These are phyloP conservation scores for Fusarium xylarioides DNA, from an alignment of 2,329 filamentous ascomycete genomes.

Conservation along the genomic window DNA sequence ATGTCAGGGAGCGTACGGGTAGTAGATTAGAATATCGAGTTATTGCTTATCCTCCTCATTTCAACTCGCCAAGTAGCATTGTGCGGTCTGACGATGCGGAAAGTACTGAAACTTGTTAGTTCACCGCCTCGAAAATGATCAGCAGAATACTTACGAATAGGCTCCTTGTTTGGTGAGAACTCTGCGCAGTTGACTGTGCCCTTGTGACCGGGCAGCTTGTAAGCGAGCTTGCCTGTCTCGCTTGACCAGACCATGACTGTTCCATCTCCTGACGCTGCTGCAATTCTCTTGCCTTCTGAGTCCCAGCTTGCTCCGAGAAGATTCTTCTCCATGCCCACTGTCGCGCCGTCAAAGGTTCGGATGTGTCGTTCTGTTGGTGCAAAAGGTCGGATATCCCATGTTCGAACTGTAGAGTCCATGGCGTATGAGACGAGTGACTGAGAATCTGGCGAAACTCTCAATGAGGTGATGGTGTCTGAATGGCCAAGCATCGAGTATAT, in stretches of 20 bases:
- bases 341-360: conserved; percentile 91
- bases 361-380: conserved; percentile 87
- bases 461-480: conserved; percentile 88
- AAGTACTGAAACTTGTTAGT: conserved; percentile 70
- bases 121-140: neutral
- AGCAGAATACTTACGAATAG: conserved; percentile 74
- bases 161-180: conserved; percentile 85
- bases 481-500: conserved; percentile 91
- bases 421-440: conserved; percentile 90
- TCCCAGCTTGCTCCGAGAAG: conserved; percentile 92
- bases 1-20: neutral
- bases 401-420: conserved; percentile 92
- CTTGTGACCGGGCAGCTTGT: conserved; percentile 95
- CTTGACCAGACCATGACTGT: conserved; percentile 92
- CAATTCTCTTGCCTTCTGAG: conserved; percentile 83
- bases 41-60: conserved; percentile 58
- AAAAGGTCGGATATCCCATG: conserved; percentile 96
- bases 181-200: conserved; percentile 95
- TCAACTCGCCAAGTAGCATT: conserved; percentile 82
- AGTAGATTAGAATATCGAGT: conserved; percentile 19
- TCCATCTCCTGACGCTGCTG: conserved; percentile 87
- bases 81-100: conserved; percentile 91
- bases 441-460: conserved; percentile 91
- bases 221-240: conserved; percentile 86
- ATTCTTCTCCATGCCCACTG: conserved; percentile 88